Conservation (phyloP, 441 rosid species). For the Pelargonium australe region DNA sequence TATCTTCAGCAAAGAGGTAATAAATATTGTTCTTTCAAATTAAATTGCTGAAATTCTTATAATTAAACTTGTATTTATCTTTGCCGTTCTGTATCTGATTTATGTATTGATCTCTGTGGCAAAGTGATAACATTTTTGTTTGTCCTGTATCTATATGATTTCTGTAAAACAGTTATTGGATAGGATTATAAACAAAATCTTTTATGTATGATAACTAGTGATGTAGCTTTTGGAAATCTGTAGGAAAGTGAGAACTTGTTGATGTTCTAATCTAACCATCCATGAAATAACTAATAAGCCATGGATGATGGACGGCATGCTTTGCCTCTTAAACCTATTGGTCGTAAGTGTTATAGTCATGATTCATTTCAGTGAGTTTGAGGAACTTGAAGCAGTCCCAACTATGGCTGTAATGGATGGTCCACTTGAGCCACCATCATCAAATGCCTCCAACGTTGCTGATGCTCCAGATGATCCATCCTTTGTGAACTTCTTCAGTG, state of each 20-base stretch:
- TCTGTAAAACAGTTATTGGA: neutral
- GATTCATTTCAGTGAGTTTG: conserved; percentile 41
- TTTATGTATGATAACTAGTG: neutral
- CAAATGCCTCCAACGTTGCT: conserved; percentile 29
- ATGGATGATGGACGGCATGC: neutral
- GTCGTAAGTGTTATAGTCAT: neutral
- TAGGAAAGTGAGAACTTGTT: no score
- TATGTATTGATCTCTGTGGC: neutral
- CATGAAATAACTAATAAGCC: no score
- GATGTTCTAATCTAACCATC: no score
- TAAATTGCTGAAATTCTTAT: neutral
- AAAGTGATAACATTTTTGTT: neutral
- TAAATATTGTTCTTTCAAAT: neutral
- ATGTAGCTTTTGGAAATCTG: neutral
- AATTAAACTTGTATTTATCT: neutral
- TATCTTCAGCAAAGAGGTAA: conserved; percentile 50
- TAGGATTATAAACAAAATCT: neutral
- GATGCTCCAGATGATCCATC: conserved; percentile 69
- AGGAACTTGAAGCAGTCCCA: conserved; percentile 65
- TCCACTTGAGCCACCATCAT: conserved; percentile 54
- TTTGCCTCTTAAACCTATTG: neutral
- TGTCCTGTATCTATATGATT: neutral
- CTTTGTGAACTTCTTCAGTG: conserved; percentile 79
- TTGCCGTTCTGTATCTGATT: neutral
- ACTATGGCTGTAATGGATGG: conserved; percentile 52